A percentile compares a stretch with the other conserved stretches of the same genome.
These are phyloP conservation scores for Fusarium tuaranense DNA, from an alignment of 2,329 filamentous ascomycete genomes.

Conservation along the genomic window DNA sequence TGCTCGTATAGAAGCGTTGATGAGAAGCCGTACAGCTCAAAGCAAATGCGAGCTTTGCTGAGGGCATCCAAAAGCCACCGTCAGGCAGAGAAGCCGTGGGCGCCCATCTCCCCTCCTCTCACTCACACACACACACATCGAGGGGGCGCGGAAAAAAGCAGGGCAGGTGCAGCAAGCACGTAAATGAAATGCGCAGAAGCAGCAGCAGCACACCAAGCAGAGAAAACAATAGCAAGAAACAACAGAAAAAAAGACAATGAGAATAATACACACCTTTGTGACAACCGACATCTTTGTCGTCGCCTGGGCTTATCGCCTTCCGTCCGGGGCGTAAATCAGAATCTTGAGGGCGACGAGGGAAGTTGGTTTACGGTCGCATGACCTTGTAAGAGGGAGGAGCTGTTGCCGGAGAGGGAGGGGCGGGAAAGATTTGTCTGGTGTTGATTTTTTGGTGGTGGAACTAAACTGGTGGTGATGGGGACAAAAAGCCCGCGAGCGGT, in stretches of 20 bases:
- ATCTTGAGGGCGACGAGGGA: constrained; percentile 51
- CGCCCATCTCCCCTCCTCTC: constrained; percentile 4
- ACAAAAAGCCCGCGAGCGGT: constrained; percentile 10
- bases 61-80: constrained; percentile 20
- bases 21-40: neutral
- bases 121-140: constrained; percentile 14
- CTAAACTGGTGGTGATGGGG: constrained; percentile 23
- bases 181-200: neutral
- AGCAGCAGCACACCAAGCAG: neutral
- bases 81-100: constrained; percentile 6
- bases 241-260: neutral
- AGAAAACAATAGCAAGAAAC: neutral
- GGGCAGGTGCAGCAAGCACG: constrained; percentile 4
- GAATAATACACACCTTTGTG: constrained; percentile 63
- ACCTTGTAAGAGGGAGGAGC: constrained; percentile 48
- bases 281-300: constrained; percentile 69
- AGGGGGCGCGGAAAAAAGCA: neutral
- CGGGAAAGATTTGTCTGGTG: constrained; percentile 37
- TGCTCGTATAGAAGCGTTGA: neutral
- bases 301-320: constrained; percentile 64
- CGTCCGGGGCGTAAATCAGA: constrained; percentile 49
- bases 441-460: constrained; percentile 37
- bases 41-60: constrained; percentile 7
- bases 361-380: constrained; percentile 53
- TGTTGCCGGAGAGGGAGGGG: constrained; percentile 24